phyloP scores from a whole-genome alignment of 257 asterid genomes.

The Coffea eugenioides region DNA sequence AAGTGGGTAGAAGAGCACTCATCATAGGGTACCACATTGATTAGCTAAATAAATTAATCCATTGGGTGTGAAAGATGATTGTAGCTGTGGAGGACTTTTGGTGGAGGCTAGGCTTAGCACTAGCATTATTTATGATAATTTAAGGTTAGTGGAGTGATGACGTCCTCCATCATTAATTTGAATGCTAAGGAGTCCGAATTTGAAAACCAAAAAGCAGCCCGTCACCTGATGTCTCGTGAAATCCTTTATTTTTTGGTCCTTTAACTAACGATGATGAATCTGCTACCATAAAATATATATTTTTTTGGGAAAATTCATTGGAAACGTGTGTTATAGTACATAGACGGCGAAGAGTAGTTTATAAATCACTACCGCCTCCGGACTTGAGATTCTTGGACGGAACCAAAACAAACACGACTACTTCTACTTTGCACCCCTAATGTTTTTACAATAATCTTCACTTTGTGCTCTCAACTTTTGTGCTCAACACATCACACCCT shows the following conservation, averaged over 20 bases:
- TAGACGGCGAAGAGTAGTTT: background rate
- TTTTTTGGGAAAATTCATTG: background rate
- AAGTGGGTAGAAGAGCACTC: background rate
- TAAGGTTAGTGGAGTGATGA: constrained; percentile 3
- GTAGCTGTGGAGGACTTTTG: background rate
- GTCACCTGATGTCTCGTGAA: background rate
- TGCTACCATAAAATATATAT: background rate
- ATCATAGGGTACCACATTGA: background rate
- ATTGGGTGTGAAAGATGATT: background rate
- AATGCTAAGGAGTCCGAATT: background rate
- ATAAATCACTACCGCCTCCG: background rate
- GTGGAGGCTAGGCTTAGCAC: background rate
- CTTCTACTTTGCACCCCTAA: too few relatives aligned
- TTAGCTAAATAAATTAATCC: background rate
- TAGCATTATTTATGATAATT: background rate
- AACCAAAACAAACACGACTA: too few relatives aligned
- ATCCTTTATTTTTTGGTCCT: background rate
- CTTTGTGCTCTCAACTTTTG: too few relatives aligned
- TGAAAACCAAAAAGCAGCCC: background rate
- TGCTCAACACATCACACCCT: too few relatives aligned
- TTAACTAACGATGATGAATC: background rate
- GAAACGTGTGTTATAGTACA: constrained; percentile 9
- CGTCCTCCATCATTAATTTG: background rate
- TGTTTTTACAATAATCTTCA: too few relatives aligned
- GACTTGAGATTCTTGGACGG: background rate